Evolutionary conservation across 1,284 basidiomycete species (phyloP).

Genomic region (Mycena citricolor): DNA sequence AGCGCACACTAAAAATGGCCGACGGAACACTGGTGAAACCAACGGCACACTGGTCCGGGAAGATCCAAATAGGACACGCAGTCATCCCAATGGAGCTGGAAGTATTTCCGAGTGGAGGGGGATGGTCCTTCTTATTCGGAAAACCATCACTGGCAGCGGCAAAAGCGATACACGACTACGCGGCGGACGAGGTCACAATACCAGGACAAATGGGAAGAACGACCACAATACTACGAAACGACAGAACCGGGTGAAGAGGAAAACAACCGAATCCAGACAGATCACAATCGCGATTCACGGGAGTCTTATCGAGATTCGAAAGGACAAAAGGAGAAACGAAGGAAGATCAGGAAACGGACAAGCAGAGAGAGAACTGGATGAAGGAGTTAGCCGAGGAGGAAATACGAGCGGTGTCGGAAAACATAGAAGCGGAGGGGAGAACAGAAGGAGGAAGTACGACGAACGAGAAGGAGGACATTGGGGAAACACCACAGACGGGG

Average conservation of each 20-base stretch:
- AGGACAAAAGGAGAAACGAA: background rate
- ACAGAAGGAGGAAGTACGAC: slow-evolving; percentile 29
- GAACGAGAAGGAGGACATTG: too few species aligned
- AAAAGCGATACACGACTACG: slow-evolving; percentile 10
- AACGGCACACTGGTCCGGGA: slow-evolving; percentile 8
- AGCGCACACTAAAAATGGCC: slow-evolving; percentile 13
- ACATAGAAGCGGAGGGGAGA: slow-evolving; percentile 30
- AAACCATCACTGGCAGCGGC: slow-evolving; percentile 9
- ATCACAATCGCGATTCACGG: too few species aligned
- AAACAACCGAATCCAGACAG: too few species aligned
- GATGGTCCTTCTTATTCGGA: slow-evolving; percentile 11
- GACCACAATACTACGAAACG: background rate
- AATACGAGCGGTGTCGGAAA: slow-evolving; percentile 26
- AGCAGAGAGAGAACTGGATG: background rate
- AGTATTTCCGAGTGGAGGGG: slow-evolving; percentile 13
- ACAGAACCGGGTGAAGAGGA: background rate
- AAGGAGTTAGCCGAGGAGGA: slow-evolving; percentile 8
- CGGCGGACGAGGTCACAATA: too few species aligned
- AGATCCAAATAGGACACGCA: background rate
- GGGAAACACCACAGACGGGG: too few species aligned
- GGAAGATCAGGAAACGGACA: background rate
- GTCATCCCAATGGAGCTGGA: background rate
- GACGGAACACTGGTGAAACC: background rate
- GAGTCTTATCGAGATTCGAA: too few species aligned
- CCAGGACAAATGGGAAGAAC: background rate